Evolutionary conservation across 352 stramenopile species (phyloP), one percentile per base, ranked within the genome.

Genomic region (Phytophthora idaei): DNA sequence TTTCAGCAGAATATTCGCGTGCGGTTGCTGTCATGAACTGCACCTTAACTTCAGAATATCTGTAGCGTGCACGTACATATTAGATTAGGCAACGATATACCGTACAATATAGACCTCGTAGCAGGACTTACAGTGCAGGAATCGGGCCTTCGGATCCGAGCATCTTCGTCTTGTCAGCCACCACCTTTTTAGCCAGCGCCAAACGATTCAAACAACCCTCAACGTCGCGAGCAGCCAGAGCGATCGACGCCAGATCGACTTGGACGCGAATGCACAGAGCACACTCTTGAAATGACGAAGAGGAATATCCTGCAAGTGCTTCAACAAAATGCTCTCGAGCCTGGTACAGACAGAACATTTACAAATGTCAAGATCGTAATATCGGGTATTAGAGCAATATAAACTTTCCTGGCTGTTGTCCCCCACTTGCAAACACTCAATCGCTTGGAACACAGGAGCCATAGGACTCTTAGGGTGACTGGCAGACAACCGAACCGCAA

Each of bases 231-330:
- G 54, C 46, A 5, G 42, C 39, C 14, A 92, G 68, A 4, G 80
- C 71, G 10, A 90, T 61, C 5, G 65, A 72, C 11, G 83, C 85
- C 42, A 92, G 56, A 29, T 79, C 78, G 10, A 90, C 53, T 56
- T 93, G 85, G 4, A 70, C 67, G 9, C 80, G 73, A 9, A 93
- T 71, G 28, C 83, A 92, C 21, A 90, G 57, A 28, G 73, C 55
- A 21, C 80, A 80, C 48, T 93, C 85, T 61, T 85, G 79, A 62
- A 93, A 90, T 0, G 85, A 84, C 12, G 85, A 89, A 2, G 83
- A 77, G 12, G 83, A 77, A 47, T 77, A 87, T 31, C 79, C 81
- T 8, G 78, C 80, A 17, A 92, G 70, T 0, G 76, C 85, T 63
- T 93, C 83, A 27, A 87, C 54, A 31, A 93, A 64, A 5, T 54